Evolutionary conservation across 768 basidiomycete species (phyloP).

Genomic region (Mycena capillaripes): DNA sequence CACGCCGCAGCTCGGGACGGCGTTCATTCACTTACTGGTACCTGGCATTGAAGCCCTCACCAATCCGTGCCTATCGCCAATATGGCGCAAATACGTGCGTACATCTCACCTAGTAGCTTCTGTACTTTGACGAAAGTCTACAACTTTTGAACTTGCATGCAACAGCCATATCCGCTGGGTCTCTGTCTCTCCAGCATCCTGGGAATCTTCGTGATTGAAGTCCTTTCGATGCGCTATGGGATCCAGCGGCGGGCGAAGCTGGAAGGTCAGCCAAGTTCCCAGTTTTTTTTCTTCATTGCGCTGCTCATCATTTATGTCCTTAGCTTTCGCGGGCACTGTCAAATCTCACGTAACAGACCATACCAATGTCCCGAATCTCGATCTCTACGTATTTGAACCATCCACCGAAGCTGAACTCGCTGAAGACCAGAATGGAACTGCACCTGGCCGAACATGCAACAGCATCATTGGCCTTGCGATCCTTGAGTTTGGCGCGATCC

Average conservation of each 20-base stretch:
- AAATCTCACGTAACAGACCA: neutral
- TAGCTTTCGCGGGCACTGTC: too few species aligned
- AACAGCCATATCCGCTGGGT: conserved; percentile 88
- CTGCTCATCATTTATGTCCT: neutral
- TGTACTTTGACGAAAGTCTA: neutral
- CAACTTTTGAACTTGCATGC: neutral
- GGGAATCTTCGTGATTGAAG: conserved; percentile 85
- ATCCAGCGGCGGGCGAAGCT: conserved; percentile 65
- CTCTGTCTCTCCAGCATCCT: conserved; percentile 88
- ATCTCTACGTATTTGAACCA: neutral
- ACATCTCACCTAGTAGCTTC: neutral
- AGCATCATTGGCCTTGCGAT: conserved; percentile 91
- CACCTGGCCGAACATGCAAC: conserved; percentile 52
- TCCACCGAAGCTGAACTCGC: neutral
- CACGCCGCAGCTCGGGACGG: conserved; percentile 74
- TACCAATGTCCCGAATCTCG: too few species aligned
- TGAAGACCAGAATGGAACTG: neutral
- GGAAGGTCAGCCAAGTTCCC: neutral
- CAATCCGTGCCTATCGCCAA: conserved; percentile 76
- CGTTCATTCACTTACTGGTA: conserved; percentile 84
- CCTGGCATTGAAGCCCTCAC: conserved; percentile 81
- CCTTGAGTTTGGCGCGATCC: conserved; percentile 92
- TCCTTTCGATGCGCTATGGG: conserved; percentile 81
- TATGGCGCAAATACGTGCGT: conserved; percentile 85
- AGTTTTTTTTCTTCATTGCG: neutral